phyloP scores from a whole-genome alignment of 2,329 filamentous ascomycete species.

The Lasiodiplodia citricola region DNA sequence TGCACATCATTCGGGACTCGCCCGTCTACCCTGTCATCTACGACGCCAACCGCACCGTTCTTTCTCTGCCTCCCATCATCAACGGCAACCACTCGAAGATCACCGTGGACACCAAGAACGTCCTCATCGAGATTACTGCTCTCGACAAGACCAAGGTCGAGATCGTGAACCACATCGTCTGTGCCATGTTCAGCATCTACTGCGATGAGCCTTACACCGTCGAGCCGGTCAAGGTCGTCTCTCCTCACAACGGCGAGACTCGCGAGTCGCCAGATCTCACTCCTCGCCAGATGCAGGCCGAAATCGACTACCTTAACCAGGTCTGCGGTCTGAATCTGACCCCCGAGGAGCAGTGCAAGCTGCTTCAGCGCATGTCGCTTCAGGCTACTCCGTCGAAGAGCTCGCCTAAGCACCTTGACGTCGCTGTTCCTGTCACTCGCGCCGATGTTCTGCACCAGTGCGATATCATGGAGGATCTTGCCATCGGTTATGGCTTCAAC shows the following conservation, averaged over 20 bases:
- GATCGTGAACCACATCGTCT: constrained; percentile 92
- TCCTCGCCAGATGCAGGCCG: constrained; percentile 78
- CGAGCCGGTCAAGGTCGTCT: constrained; percentile 91
- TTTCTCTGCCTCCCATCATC: constrained; percentile 96
- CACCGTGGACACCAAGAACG: constrained; percentile 84
- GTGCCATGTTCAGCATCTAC: constrained; percentile 96
- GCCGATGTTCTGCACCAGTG: constrained; percentile 96
- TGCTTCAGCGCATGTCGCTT: constrained; percentile 89
- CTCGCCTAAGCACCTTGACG: constrained; percentile 73
- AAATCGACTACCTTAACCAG: constrained; percentile 91
- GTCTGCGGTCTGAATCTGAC: constrained; percentile 84
- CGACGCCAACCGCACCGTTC: constrained; percentile 83
- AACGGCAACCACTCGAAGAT: constrained; percentile 98
- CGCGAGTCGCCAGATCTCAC: constrained; percentile 80
- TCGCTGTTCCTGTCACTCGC: constrained; percentile 84
- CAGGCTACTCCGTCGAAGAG: constrained; percentile 75
- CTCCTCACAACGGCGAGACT: constrained; percentile 85
- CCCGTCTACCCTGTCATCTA: constrained; percentile 96
- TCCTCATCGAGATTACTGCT: constrained; percentile 97
- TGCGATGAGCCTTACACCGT: constrained; percentile 85
- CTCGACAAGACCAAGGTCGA: constrained; percentile 96
- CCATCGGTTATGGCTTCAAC: constrained; percentile 97
- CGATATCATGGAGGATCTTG: constrained; percentile 98
- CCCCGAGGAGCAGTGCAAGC: constrained; percentile 74
- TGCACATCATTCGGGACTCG: constrained; percentile 93